Evolutionary conservation across 1,284 basidiomycete species (phyloP).

Genomic region (Cutaneotrichosporon cavernicola): DNA sequence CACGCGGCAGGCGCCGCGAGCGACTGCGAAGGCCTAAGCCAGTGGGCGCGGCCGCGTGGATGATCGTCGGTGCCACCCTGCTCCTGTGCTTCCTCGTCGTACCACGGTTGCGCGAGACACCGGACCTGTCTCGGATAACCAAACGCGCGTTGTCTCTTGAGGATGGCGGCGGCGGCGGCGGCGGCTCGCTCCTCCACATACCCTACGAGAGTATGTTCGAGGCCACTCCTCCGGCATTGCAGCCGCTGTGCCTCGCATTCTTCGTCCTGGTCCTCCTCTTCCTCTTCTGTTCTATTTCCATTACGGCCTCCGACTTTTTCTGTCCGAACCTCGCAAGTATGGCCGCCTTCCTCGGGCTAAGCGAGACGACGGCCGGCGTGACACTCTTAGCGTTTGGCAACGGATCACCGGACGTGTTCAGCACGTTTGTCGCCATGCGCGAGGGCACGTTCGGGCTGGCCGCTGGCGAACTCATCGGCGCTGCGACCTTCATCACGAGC

Average conservation of each 20-base stretch:
- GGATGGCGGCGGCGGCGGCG: neutral
- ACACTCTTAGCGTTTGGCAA: constrained; percentile 93
- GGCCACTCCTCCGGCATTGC: constrained; percentile 12
- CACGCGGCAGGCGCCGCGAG: neutral
- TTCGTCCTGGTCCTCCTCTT: constrained; percentile 53
- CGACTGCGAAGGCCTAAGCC: neutral
- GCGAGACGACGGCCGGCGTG: constrained; percentile 86
- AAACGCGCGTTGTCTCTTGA: neutral
- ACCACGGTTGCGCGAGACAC: constrained; percentile 5
- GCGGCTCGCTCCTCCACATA: constrained; percentile 22
- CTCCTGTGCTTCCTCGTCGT: constrained; percentile 2
- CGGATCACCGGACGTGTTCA: constrained; percentile 88
- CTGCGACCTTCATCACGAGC: constrained; percentile 91
- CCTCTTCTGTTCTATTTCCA: constrained; percentile 73
- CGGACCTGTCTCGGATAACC: neutral
- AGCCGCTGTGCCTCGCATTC: constrained; percentile 38
- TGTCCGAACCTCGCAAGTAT: constrained; percentile 89
- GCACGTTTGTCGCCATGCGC: constrained; percentile 90
- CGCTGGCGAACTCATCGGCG: constrained; percentile 90
- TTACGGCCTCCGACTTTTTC: constrained; percentile 92
- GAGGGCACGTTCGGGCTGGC: constrained; percentile 82
- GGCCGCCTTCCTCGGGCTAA: constrained; percentile 73
- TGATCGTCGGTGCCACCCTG: constrained; percentile 12
- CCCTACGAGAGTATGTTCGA: constrained; percentile 18
- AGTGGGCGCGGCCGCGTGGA: constrained; percentile 6